Conservation (phyloP, 192 early-diverging fungal genomes). For the Gaertneriomyces sp. region DNA sequence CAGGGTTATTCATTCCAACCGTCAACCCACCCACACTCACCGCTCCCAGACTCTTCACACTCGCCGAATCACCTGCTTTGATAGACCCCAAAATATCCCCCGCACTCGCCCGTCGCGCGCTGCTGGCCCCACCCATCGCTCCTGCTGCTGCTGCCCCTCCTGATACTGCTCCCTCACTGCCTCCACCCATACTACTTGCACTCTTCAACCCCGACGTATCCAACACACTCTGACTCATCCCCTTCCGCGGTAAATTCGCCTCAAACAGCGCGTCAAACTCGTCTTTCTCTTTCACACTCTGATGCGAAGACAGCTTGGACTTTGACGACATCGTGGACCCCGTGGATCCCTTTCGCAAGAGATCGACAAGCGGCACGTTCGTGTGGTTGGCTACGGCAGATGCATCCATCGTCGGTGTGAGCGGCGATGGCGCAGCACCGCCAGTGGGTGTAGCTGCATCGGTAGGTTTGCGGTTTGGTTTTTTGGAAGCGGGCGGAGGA, state of each 20-base stretch:
- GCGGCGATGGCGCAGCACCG: not conserved
- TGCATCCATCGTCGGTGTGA: not conserved
- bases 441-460: not conserved
- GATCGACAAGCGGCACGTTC: not conserved
- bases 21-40: too few species aligned
- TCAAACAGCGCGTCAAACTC: conserved; percentile 24
- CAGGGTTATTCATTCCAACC: too few species aligned
- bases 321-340: not conserved
- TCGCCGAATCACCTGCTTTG: not conserved
- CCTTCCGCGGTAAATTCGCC: conserved; percentile 2
- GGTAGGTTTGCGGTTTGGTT: not conserved
- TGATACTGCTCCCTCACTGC: not conserved
- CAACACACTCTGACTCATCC: not conserved
- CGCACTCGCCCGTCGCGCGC: too few species aligned
- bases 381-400: not conserved
- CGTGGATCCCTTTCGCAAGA: not conserved
- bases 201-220: not conserved
- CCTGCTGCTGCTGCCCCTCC: not conserved
- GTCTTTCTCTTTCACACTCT: not conserved
- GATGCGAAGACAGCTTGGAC: not conserved
- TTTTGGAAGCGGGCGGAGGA: conserved; percentile 20
- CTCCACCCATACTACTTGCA: not conserved
- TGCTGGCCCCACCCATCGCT: too few species aligned
- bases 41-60: not conserved
- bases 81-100: not conserved